phyloP scores from a whole-genome alignment of 1,284 basidiomycete species.

The Mixia osmundae region DNA sequence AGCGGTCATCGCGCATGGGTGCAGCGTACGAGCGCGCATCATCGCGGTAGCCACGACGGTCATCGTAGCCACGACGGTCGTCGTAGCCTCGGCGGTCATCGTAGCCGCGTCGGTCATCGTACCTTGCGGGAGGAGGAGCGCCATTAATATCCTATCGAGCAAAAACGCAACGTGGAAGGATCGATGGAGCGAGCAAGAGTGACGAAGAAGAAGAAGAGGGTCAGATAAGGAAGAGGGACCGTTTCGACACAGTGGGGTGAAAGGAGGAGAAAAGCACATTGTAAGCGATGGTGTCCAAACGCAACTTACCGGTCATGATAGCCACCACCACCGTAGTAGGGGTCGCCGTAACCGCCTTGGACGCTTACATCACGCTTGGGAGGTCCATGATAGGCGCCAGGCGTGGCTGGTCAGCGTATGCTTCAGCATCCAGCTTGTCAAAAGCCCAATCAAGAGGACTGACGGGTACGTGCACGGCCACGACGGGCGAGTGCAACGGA shows the following conservation, averaged over 20 bases:
- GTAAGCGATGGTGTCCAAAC: constrained; percentile 6
- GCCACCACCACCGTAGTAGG: constrained; percentile 18
- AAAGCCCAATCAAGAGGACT: background rate
- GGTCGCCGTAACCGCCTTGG: no score
- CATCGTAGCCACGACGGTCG: constrained; percentile 20
- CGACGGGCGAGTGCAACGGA: constrained; percentile 70
- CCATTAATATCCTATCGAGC: no score
- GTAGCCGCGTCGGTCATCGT: constrained; percentile 15
- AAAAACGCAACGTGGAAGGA: no score
- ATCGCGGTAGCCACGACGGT: constrained; percentile 14
- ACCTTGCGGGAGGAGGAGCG: background rate
- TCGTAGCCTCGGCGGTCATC: constrained; percentile 23
- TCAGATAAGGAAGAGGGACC: background rate
- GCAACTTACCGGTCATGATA: constrained; percentile 18
- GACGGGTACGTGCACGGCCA: constrained; percentile 63
- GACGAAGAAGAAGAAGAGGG: no score
- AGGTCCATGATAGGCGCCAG: constrained; percentile 78
- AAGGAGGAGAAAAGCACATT: background rate
- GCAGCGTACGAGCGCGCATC: background rate
- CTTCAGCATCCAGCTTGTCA: background rate
- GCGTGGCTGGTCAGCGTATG: no score
- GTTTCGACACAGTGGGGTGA: no score
- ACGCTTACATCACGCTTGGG: constrained; percentile 42
- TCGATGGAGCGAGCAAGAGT: no score
- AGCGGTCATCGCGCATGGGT: background rate